A percentile compares a stretch with the other conserved stretches of the same genome.
These are phyloP conservation scores for Botrytis paeoniae DNA, from an alignment of 2,329 filamentous ascomycete genomes.

Conservation along the genomic window DNA sequence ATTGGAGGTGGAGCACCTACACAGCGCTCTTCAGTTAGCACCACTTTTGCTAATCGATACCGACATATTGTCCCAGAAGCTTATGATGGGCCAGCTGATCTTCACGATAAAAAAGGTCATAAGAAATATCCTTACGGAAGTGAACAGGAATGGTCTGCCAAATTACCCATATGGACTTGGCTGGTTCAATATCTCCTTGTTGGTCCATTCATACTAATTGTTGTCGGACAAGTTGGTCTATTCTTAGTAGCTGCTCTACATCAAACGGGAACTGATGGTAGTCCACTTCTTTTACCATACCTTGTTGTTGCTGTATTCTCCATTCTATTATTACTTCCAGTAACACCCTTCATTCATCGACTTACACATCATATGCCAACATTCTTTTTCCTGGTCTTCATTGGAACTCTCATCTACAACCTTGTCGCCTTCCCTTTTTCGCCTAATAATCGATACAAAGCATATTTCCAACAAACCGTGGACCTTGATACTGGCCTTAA, in stretches of 20 bases:
- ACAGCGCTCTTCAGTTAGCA: conserved; percentile 51
- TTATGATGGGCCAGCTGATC: conserved; percentile 27
- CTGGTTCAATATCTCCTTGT: conserved; percentile 78
- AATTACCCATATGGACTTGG: conserved; percentile 82
- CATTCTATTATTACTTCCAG: conserved; percentile 69
- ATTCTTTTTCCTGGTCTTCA: conserved; percentile 69
- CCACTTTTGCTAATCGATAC: conserved; percentile 55
- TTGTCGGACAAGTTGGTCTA: conserved; percentile 74
- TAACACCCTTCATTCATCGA: conserved; percentile 82
- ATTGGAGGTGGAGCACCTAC: conserved; percentile 40
- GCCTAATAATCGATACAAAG: conserved; percentile 72
- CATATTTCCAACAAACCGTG: conserved; percentile 80
- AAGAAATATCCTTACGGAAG: conserved; percentile 53
- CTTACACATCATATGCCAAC: conserved; percentile 79
- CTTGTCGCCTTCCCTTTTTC: conserved; percentile 87
- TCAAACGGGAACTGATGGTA: conserved; percentile 85
- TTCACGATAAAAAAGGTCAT: conserved; percentile 34
- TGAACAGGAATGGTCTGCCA: conserved; percentile 84
- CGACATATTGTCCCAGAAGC: conserved; percentile 34
- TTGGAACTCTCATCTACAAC: conserved; percentile 80
- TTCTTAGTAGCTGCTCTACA: conserved; percentile 67
- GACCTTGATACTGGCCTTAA: conserved; percentile 73
- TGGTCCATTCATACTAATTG: conserved; percentile 71
- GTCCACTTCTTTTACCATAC: conserved; percentile 67
- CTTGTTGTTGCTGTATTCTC: conserved; percentile 65